Base-by-base conservation (phyloP, 495 filamentous ascomycete genomes). In the Hypoxylon trugodes region DNA sequence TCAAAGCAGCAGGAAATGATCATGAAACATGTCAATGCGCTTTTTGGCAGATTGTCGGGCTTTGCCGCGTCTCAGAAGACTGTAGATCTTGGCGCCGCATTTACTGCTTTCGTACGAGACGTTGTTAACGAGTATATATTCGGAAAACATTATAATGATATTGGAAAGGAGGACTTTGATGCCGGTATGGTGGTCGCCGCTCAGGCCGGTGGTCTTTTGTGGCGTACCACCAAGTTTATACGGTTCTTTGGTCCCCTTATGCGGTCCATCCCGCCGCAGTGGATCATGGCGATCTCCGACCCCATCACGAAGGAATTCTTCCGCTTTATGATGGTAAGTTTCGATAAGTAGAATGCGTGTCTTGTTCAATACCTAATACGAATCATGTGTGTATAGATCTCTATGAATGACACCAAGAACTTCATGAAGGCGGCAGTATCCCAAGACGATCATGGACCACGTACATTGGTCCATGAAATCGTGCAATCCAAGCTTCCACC, bases 31-130 rank as follows among this genome's bases (percentile, higher is more conserved):
- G 35, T 72, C n/a, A 38, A 70, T 12, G 68, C 64, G 51, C 66
- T 77, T 26, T 40, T 58, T 18, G 19, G 33, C 12, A 59, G 69
- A 19, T 49, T 76, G 4, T 33, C 40, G 4, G 16, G 25, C 2
- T 56, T 65, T 57, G 59, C 58, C 13, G 48, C 24, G 21, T 58
- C 53, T 6, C 50, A 54, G 5, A 52, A 49, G 33, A 59, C 53
- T 21, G 49, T 76, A 28, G 65, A 75, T 37, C 56, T 76, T 21
- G 71, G 73, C 21, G 73, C 74, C 1, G 73, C 65, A n/a, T 65
- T 69, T 30, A 73, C 67, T 30, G 74, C 74, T 2, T 70, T 73
- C 22, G 43, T 58, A n/a, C 48, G 62, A 13, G 73, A 75, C 28
- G 65, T 70, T 2, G 28, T 54, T 10, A 73, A 54, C 24, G 72